Evolutionary conservation across 2,329 filamentous ascomycete genomes (phyloP), one percentile per base, ranked within the genome.

Genomic region (Neoscytalidium dimidiatum): DNA sequence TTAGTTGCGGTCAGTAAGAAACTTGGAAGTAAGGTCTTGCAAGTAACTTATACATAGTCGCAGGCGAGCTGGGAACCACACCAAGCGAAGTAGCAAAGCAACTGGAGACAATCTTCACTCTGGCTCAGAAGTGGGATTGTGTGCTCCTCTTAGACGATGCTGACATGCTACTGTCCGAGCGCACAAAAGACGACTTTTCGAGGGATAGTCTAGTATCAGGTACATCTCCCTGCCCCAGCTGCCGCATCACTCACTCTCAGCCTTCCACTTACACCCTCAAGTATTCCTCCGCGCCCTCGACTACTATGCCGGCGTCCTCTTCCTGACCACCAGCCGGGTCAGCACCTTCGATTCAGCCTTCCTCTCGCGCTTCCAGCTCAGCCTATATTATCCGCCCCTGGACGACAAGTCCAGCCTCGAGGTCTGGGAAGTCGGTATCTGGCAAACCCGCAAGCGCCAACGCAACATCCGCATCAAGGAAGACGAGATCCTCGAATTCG

Each of bases 141-240:
- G 78, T 86, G 3, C 74, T 85, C 0, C 74, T 85, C 0, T 74
- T 85, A 1, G 83, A 84, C 69, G 83, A 85, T 67, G 82, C 80
- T 9, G 80, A 83, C 43, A 71, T 77, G 7, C 75, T 75, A 63
- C 60, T 73, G 7, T 70, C 72, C 61, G 64, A 71, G 49, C 67
- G 71, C 2, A 8, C 28, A 2, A 41, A 17, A 31, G 19, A 31
- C 43, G 51, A 64, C 19, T 48, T 58, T 1, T 26, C 38, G 28
- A 17, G 51, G 17, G 60, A 65, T 28, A 46, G 29, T n/a, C 29
- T 65, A 8, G 64, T 62, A 2, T 43, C 64, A 11, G 53, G 63
- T 65, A 19, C 17, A 13, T 28, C n/a, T 3, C 4, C 11, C 1
- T 11, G 1, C 3, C 8, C 3, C 44, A 35, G n/a, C n/a, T n/a